These are phyloP conservation scores for Porphyra umbilicalis DNA, from an alignment of 31 red algal genomes.

Conservation along the genomic window DNA sequence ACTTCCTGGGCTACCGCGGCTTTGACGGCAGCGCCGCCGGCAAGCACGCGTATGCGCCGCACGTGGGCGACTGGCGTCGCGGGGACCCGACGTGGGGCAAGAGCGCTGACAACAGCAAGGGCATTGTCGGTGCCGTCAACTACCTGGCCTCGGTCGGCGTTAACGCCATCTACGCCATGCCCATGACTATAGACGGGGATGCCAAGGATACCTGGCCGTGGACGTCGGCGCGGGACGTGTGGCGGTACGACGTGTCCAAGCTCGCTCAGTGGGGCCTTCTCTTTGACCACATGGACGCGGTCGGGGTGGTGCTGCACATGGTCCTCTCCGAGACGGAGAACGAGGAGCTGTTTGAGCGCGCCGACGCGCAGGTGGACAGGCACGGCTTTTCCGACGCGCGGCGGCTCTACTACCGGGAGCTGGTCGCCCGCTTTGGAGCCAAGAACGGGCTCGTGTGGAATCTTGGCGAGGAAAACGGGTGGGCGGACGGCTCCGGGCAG, in stretches of 20 bases:
- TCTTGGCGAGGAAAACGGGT: constrained; percentile 51
- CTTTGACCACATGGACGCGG: constrained; percentile 33
- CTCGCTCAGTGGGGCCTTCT: constrained; percentile 42
- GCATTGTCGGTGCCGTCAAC: constrained; percentile 41
- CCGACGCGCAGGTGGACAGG: constrained; percentile 1
- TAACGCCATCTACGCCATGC: constrained; percentile 19
- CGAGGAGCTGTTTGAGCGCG: constrained; percentile 38
- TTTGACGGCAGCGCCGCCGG: not conserved
- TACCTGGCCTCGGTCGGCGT: constrained; percentile 34
- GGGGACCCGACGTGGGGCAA: constrained; percentile 29
- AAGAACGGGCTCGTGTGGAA: constrained; percentile 25
- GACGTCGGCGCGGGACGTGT: constrained; percentile 8
- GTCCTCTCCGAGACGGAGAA: constrained; percentile 43
- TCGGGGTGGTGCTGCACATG: constrained; percentile 33
- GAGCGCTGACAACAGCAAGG: constrained; percentile 22
- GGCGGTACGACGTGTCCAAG: constrained; percentile 44
- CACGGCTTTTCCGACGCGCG: constrained; percentile 22
- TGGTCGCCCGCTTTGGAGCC: constrained; percentile 53
- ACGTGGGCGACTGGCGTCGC: constrained; percentile 30
- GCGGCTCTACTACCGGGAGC: constrained; percentile 51
- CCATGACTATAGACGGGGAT: constrained; percentile 34
- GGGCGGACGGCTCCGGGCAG: not conserved
- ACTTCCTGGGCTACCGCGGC: constrained; percentile 13
- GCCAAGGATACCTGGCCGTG: constrained; percentile 28
- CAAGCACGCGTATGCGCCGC: not conserved